Evolutionary conservation across 371 early-diverging fungal genomes (phyloP).

Genomic region (Sporodiniella umbellata): DNA sequence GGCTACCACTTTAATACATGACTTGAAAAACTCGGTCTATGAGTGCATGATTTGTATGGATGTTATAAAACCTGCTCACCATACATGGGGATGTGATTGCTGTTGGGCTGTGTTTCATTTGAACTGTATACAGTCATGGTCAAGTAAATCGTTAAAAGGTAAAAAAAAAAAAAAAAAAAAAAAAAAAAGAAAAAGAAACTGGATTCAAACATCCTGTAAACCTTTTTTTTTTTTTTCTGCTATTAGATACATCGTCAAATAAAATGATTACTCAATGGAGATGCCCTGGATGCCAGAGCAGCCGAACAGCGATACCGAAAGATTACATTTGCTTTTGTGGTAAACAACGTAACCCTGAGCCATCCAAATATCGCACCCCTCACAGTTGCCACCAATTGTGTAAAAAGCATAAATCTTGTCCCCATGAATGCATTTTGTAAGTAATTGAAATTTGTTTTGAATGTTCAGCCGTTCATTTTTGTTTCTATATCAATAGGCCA

Average conservation of each 20-base stretch:
- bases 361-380: slow-evolving; percentile 65
- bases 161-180: slow-evolving; percentile 5
- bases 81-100: slow-evolving; percentile 79
- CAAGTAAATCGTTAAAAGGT: slow-evolving; percentile 60
- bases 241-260: slow-evolving; percentile 27
- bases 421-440: slow-evolving; percentile 67
- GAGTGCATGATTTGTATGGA: slow-evolving; percentile 97
- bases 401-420: slow-evolving; percentile 58
- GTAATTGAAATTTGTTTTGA: slow-evolving; percentile 6
- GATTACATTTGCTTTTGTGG: slow-evolving; percentile 88
- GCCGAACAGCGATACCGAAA: slow-evolving; percentile 59
- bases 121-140: slow-evolving; percentile 76
- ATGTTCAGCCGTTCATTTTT: not conserved
- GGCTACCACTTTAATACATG: slow-evolving; percentile 56
- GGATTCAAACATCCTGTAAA: no score
- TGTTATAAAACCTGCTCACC: slow-evolving; percentile 61
- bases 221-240: not conserved
- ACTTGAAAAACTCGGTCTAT: slow-evolving; percentile 64
- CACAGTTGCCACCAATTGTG: slow-evolving; percentile 86
- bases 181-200: not conserved
- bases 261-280: slow-evolving; percentile 64
- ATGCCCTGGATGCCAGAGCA: slow-evolving; percentile 92
- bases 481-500: slow-evolving; percentile 33
- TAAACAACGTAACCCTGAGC: slow-evolving; percentile 69
- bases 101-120: slow-evolving; percentile 93